Conservation (phyloP, 202 grass and related monocot species). For the Carex arenaria region DNA sequence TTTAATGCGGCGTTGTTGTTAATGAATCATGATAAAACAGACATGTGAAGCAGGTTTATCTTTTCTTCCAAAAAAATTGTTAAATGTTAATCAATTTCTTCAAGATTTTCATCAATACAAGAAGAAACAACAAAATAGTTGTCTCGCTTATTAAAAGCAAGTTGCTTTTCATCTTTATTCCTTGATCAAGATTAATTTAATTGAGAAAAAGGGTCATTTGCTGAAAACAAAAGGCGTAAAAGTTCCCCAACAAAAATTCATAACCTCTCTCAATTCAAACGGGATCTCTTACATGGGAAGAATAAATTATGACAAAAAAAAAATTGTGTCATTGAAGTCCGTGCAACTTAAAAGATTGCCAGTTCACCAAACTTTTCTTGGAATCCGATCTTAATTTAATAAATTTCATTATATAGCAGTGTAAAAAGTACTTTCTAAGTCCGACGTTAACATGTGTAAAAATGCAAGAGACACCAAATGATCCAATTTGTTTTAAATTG, state of each 20-base stretch:
- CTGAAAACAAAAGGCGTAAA: not conserved
- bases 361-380: not conserved
- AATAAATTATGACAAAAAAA: slow-evolving; percentile 11
- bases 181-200: not conserved
- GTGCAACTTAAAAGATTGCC: not conserved
- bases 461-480: slow-evolving; percentile 20
- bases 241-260: not conserved
- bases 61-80: not conserved
- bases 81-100: not conserved
- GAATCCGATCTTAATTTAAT: not conserved
- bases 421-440: not conserved
- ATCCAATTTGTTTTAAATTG: slow-evolving; percentile 8
- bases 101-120: not conserved
- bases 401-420: not conserved
- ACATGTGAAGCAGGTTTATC: not conserved
- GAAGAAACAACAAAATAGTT: not conserved
- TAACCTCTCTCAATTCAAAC: not conserved
- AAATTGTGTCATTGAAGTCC: not conserved
- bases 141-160: not conserved
- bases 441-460: slow-evolving; percentile 12
- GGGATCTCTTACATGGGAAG: not conserved
- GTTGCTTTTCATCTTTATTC: not conserved
- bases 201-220: too few species aligned
- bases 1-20: too few species aligned
- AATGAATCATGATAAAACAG: not conserved